phyloP scores from a whole-genome alignment of 139 green algal genomes.

The Pleodorina starrii region DNA sequence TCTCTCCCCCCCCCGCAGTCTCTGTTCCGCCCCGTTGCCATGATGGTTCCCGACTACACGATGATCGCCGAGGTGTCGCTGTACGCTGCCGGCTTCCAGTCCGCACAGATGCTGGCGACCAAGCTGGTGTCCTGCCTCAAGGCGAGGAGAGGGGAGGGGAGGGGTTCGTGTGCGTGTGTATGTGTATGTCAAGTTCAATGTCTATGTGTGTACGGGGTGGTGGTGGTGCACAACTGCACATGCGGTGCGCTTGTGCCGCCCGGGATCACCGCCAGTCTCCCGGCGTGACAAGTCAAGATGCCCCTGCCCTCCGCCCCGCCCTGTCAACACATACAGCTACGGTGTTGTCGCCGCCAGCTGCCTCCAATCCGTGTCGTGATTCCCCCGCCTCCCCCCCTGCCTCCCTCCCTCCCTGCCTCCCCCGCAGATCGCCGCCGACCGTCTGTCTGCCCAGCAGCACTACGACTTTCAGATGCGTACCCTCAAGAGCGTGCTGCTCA shows the following conservation, averaged over 20 bases:
- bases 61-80: slow-evolving; percentile 72
- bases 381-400: neutral
- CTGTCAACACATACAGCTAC: no score
- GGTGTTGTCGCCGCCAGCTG: no score
- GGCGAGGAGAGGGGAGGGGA: neutral
- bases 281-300: no score
- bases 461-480: slow-evolving; percentile 83
- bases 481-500: slow-evolving; percentile 70
- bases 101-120: slow-evolving; percentile 53
- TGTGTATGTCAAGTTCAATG: neutral
- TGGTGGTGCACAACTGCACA: no score
- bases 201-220: neutral
- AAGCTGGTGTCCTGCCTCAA: slow-evolving; percentile 71
- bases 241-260: no score
- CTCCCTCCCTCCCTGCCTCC: neutral
- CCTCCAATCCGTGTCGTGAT: no score
- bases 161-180: neutral
- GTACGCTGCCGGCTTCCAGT: slow-evolving; percentile 68
- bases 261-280: no score
- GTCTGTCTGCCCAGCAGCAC: slow-evolving; percentile 68
- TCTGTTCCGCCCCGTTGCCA: slow-evolving; percentile 58
- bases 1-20: slow-evolving; percentile 10
- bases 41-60: slow-evolving; percentile 73
- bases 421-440: slow-evolving; percentile 62
- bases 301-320: no score